Conservation (phyloP, 768 basidiomycete species). For the Rhodotorula kratochvilovae region DNA sequence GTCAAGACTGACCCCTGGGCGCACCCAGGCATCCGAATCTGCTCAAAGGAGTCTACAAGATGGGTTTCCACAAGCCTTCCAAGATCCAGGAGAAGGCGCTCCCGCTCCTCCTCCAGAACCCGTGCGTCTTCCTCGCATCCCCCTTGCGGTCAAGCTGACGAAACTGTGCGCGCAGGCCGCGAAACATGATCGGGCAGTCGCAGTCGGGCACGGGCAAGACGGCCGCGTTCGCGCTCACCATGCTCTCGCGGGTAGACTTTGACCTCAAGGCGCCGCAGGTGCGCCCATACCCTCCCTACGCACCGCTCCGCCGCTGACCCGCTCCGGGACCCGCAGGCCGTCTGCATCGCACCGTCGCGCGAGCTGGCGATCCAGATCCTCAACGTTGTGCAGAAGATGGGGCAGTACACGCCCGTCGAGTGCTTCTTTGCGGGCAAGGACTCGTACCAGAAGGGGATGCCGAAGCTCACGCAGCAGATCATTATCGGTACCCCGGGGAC, state of each 20-base stretch:
- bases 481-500: slow-evolving; percentile 96
- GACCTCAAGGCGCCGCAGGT: slow-evolving; percentile 78
- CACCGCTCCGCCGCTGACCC: neutral
- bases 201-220: slow-evolving; percentile 99
- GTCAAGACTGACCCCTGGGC: neutral
- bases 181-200: slow-evolving; percentile 98
- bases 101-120: slow-evolving; percentile 80
- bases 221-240: slow-evolving; percentile 93
- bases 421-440: slow-evolving; percentile 96
- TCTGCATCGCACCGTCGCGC: slow-evolving; percentile 95
- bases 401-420: slow-evolving; percentile 86
- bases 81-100: slow-evolving; percentile 98
- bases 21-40: slow-evolving; percentile 70
- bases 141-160: neutral
- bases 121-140: slow-evolving; percentile 56
- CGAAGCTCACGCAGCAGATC: slow-evolving; percentile 71
- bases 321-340: slow-evolving; percentile 56
- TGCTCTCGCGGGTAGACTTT: slow-evolving; percentile 91
- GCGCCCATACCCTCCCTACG: neutral
- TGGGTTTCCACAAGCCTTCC: slow-evolving; percentile 95
- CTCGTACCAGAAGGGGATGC: slow-evolving; percentile 47
- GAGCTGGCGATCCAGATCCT: slow-evolving; percentile 97
- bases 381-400: slow-evolving; percentile 88
- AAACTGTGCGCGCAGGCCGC: slow-evolving; percentile 60
- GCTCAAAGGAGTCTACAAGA: slow-evolving; percentile 85